Evolutionary conservation across 169 alveolate genomes (phyloP).

Genomic region (Plasmodium malariae): DNA sequence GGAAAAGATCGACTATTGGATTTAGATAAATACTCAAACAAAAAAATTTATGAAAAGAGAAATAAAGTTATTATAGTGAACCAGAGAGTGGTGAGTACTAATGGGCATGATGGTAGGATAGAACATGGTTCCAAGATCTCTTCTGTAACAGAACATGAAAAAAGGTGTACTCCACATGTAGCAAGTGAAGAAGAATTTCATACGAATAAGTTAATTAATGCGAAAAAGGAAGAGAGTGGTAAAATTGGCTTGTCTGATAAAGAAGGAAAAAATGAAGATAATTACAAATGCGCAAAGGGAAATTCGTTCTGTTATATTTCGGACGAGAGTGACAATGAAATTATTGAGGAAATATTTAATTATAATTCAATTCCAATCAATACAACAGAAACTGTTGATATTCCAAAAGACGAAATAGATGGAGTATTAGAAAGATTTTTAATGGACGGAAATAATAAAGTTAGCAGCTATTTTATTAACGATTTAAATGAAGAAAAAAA

Average conservation of each 20-base stretch:
- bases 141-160: no score
- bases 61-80: no score
- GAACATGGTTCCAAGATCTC: no score
- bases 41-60: background rate
- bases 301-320: constrained; percentile 17
- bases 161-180: no score
- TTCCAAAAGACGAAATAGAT: constrained; percentile 20
- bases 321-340: constrained; percentile 71
- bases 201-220: no score
- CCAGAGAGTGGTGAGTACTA: no score
- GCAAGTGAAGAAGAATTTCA: no score
- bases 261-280: no score
- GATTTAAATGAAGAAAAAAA: constrained; percentile 46
- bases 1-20: background rate
- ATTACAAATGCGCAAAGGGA: background rate
- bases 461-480: constrained; percentile 51
- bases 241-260: no score
- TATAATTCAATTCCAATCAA: background rate
- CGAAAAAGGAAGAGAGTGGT: no score
- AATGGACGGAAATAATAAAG: constrained; percentile 29
- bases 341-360: constrained; percentile 27
- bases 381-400: background rate
- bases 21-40: background rate
- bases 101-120: no score
- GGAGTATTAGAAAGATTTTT: constrained; percentile 19